Base-by-base conservation (phyloP, 139 green algal genomes). In the Volvox africanus region DNA sequence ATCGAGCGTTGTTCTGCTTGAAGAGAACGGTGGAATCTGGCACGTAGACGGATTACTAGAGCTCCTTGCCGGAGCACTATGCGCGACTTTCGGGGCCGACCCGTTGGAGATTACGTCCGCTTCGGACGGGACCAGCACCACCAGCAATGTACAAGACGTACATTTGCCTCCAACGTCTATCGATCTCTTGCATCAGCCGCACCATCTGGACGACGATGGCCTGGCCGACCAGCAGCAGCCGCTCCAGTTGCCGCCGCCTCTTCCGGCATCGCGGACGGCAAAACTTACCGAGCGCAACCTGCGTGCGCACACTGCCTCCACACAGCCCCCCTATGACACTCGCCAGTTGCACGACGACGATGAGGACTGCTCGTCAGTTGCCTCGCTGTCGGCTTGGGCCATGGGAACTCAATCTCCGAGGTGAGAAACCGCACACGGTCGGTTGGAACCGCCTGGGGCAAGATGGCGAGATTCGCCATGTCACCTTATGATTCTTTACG, bases 1-100 rank as follows among this genome's bases (percentile, higher is more conserved):
- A 61, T 32, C 81, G 19, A 30, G 26, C 16, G 81, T 87, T 5
- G 61, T 87, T 0, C n/a, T 87, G n/a, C 61, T 87, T 22, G 81
- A 61, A 61, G 81, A 77, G 3, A 77, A 87, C 14, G 81, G 81
- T 19, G 81, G 81, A 18, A 77, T 87, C 20, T 87, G 81, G 81
- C 81, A 87, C 30, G 81, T 87, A 44, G 81, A 87, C 32, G 81
- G 81, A 28, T n/a, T 87, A 62, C 30, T 87, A 20, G 81, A 87
- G 32, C 81, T 87, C 11, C 81, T 87, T 1, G 61, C 81, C 61
- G 81, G 81, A 1, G 81, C 81, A 35, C 30, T 87, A 33, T 77
- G 61, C 81, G 81, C 81, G n/a, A 77, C 81, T 55, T 33, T 87
- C 9, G 61, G 81, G 9, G 81, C 61, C 16, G 81, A 87, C 61